Evolutionary conservation across 306 rosid species (phyloP).

Genomic region (Lagenaria siceraria): DNA sequence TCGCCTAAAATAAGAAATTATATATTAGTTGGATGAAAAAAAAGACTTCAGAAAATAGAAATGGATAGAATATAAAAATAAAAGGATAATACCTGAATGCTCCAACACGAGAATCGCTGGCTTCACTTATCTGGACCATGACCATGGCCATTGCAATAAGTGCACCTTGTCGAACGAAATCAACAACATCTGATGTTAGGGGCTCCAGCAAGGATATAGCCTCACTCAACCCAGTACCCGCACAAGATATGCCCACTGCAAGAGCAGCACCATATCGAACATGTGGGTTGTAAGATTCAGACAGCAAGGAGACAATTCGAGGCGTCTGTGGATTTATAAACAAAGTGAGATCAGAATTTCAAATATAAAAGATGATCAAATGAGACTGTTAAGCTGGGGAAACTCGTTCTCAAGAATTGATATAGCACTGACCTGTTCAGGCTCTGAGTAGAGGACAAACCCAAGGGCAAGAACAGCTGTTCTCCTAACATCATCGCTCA

Average conservation of each 20-base stretch:
- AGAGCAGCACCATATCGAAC: slow-evolving; percentile 98
- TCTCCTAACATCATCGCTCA: slow-evolving; percentile 97
- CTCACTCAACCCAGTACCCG: slow-evolving; percentile 95
- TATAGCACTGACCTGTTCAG: slow-evolving; percentile 73
- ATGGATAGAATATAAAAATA: neutral
- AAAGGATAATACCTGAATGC: slow-evolving; percentile 50
- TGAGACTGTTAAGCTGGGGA: neutral
- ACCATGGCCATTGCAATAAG: slow-evolving; percentile 99
- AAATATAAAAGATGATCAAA: neutral
- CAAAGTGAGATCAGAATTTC: neutral
- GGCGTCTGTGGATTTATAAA: slow-evolving; percentile 67
- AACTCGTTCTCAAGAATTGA: neutral
- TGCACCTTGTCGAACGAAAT: slow-evolving; percentile 97
- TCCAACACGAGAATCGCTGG: slow-evolving; percentile 95
- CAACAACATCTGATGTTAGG: slow-evolving; percentile 92
- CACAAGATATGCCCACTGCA: slow-evolving; percentile 97
- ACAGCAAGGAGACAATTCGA: slow-evolving; percentile 79
- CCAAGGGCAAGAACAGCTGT: slow-evolving; percentile 98
- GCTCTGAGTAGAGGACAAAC: slow-evolving; percentile 93
- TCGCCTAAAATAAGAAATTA: slow-evolving; percentile 38
- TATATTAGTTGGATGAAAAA: neutral
- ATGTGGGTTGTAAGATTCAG: slow-evolving; percentile 96
- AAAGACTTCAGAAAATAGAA: neutral
- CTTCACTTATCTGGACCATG: slow-evolving; percentile 92
- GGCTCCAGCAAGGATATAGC: slow-evolving; percentile 97